Percentiles rank a stretch among this genome's conserved stretches.
Evolutionary conservation across 192 early-diverging fungal species (phyloP).

Genomic region (Oehlia diaphana): DNA sequence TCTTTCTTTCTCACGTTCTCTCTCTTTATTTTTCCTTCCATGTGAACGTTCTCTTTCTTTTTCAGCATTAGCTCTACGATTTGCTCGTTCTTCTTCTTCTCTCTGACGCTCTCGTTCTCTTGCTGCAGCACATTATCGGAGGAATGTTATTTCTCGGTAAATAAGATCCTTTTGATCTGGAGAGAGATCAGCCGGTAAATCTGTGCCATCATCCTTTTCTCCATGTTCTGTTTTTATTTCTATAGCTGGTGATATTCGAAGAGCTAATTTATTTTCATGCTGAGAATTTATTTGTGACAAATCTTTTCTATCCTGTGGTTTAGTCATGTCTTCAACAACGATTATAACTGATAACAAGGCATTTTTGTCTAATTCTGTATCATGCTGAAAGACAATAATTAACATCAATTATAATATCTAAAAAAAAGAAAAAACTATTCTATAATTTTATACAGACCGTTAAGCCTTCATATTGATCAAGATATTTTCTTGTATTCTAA

Average conservation of each 20-base stretch:
- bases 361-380: constrained; percentile 49
- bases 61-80: constrained; percentile 26
- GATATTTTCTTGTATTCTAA: constrained; percentile 38
- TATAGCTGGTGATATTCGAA: constrained; percentile 8
- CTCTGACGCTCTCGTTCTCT: constrained; percentile 54
- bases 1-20: constrained; percentile 23
- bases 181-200: constrained; percentile 48
- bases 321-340: constrained; percentile 47
- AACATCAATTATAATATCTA: background rate
- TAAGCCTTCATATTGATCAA: constrained; percentile 40
- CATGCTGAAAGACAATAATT: constrained; percentile 34
- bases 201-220: constrained; percentile 42
- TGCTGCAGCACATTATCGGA: constrained; percentile 59
- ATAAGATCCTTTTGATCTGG: constrained; percentile 61
- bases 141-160: constrained; percentile 58
- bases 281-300: constrained; percentile 10
- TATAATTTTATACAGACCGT: constrained; percentile 32
- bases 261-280: constrained; percentile 5
- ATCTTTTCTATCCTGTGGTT: constrained; percentile 25
- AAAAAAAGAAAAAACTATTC: too few species aligned
- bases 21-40: constrained; percentile 36
- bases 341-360: constrained; percentile 44
- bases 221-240: constrained; percentile 21
- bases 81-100: constrained; percentile 49
- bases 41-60: constrained; percentile 35